Base-by-base conservation (phyloP, 2,329 filamentous ascomycete species). In the Dothistroma septosporum region DNA sequence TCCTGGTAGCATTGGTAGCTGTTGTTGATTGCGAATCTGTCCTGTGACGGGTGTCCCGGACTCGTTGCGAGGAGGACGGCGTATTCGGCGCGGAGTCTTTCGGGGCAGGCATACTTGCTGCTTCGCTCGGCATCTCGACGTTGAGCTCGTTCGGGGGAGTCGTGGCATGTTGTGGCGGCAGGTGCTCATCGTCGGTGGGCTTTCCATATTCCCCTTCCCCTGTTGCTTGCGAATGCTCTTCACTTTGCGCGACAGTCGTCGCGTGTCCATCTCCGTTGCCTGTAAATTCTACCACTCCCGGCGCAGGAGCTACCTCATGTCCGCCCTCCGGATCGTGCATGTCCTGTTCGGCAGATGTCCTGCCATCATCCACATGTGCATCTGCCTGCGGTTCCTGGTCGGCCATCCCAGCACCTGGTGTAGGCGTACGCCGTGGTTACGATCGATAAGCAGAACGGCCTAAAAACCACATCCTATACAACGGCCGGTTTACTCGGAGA, bases 11-110 rank as follows among this genome's bases (percentile, higher is more conserved):
- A 33, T 76, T 76, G 41, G 80, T 79, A 4, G 70, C 69, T n/a
- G 67, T 82, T 2, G 84, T 86, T 19, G 85, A 86, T 64, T 83
- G 79, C 32, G 85, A 87, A 72, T 86, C 84, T 16, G 85, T 86
- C 60, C 85, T 79, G 59, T 77, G 69, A 59, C 83, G 79, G 24
- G 62, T 63, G 47, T 57, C 58, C 37, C 55, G 32, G 28, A 53
- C 21, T 16, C 58, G 59, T 24, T 59, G 59, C 33, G 60, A 35
- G 8, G 61, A 64, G 19, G 68, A 61, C 12, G 68, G 61, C 12
- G 68, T 68, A 19, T 60, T 62, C 21, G 65, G 62, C 10, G 62
- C 55, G 22, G 67, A 64, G 16, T 62, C 58, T 24, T 61, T 63
- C n/a, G 64, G 60, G 6, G 65, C 53, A 16, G 62, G 53, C 46